Evolutionary conservation across 257 asterid genomes (phyloP).

Genomic region (Gardenia jasminoides): DNA sequence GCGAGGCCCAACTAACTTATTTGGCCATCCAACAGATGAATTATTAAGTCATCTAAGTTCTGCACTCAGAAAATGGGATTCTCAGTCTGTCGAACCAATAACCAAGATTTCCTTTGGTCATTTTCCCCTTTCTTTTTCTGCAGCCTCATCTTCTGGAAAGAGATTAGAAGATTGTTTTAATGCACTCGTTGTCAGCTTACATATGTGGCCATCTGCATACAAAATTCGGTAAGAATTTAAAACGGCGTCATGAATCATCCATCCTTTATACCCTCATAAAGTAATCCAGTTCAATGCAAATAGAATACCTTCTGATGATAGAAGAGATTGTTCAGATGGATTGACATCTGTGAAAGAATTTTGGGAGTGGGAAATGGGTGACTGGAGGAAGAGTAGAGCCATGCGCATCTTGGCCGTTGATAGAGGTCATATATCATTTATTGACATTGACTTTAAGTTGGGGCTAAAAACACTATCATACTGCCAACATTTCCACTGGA

Average conservation of each 20-base stretch:
- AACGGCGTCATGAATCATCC: conserved; percentile 56
- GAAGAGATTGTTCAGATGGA: conserved; percentile 36
- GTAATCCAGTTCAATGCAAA: conserved; percentile 67
- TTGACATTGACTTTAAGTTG: conserved; percentile 55
- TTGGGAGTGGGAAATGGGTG: conserved; percentile 99
- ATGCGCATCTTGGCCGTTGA: conserved; percentile 91
- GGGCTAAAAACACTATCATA: conserved; percentile 59
- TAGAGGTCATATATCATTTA: conserved; percentile 68
- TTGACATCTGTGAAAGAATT: conserved; percentile 41
- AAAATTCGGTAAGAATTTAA: conserved; percentile 75
- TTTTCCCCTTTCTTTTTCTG: conserved; percentile 88
- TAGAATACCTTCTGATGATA: conserved; percentile 27
- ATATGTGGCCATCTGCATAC: conserved; percentile 91
- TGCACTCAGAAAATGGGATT: conserved; percentile 73
- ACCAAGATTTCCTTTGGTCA: conserved; percentile 84
- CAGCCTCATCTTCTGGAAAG: conserved; percentile 70
- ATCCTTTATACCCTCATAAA: conserved; percentile 27
- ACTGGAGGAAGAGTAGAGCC: conserved; percentile 77
- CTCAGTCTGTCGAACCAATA: conserved; percentile 40
- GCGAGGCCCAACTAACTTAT: conserved; percentile 92
- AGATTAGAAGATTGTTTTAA: conserved; percentile 58
- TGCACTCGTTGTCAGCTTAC: conserved; percentile 58
- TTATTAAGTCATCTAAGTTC: conserved; percentile 54
- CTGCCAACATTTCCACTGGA: conserved; percentile 84
- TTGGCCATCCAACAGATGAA: conserved; percentile 95